Percentiles rank a stretch among this genome's conserved stretches.
Evolutionary conservation across 345 rosid species (phyloP).

Genomic region (Eucalyptus rudis): DNA sequence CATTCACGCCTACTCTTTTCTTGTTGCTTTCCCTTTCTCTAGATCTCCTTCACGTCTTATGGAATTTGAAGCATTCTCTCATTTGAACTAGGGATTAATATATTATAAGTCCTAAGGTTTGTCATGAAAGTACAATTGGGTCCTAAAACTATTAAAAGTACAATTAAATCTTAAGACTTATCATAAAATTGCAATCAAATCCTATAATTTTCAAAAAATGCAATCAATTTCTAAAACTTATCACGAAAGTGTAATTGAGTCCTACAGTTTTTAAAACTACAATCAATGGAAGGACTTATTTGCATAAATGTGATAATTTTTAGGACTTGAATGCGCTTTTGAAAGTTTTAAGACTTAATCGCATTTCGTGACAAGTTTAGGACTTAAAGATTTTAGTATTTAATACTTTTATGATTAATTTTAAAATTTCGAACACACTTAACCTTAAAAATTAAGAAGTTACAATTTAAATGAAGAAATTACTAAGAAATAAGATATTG

Average conservation of each 20-base stretch:
- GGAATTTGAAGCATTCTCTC: not conserved
- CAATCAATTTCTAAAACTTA: too few relatives aligned
- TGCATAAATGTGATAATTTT: too few relatives aligned
- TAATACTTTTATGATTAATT: not conserved
- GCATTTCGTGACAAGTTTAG: not conserved
- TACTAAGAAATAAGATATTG: not conserved
- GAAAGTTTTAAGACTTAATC: too few relatives aligned
- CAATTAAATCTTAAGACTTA: not conserved
- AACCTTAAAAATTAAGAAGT: not conserved
- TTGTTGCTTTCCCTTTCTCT: not conserved
- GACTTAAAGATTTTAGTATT: too few relatives aligned
- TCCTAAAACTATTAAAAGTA: too few relatives aligned
- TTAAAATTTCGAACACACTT: too few relatives aligned
- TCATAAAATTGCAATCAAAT: not conserved
- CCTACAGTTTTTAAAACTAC: too few relatives aligned
- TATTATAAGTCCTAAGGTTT: too few relatives aligned
- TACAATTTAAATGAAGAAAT: not conserved
- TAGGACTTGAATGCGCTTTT: not conserved
- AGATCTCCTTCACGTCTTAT: not conserved
- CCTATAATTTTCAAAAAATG: too few relatives aligned
- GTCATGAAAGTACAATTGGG: too few relatives aligned
- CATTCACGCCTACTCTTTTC: not conserved
- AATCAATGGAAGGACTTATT: too few relatives aligned
- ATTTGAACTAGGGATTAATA: not conserved
- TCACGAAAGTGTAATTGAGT: not conserved